phyloP scores from a whole-genome alignment of 768 basidiomycete species.

The Nidularia sp. region DNA sequence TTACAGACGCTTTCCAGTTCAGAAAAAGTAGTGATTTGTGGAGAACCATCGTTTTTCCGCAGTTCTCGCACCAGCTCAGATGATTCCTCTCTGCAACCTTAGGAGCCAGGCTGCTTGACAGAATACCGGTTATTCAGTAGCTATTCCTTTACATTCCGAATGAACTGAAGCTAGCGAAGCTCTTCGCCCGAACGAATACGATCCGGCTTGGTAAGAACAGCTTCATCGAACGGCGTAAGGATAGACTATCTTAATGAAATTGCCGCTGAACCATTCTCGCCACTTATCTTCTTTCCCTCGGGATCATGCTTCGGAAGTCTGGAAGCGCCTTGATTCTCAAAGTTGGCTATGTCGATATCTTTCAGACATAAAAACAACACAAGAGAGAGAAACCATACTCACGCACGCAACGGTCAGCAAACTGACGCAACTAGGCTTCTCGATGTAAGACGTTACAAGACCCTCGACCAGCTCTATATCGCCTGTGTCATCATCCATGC shows the following conservation, averaged over 20 bases:
- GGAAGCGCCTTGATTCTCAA: conserved; percentile 76
- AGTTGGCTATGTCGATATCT: conserved; percentile 49
- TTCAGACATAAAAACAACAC: neutral
- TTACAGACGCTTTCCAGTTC: conserved; percentile 46
- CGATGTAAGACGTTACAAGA: conserved; percentile 49
- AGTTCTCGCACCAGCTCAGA: conserved; percentile 58
- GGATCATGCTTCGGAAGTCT: conserved; percentile 64
- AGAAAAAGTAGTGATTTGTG: conserved; percentile 45
- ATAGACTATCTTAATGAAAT: neutral
- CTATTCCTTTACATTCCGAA: conserved; percentile 47
- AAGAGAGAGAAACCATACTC: conserved; percentile 8
- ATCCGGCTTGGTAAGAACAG: conserved; percentile 61
- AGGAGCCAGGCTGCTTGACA: conserved; percentile 51
- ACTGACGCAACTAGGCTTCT: conserved; percentile 48
- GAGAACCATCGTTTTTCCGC: conserved; percentile 57
- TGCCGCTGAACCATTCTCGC: conserved; percentile 28
- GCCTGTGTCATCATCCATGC: conserved; percentile 34
- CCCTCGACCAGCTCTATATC: conserved; percentile 55
- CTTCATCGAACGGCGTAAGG: conserved; percentile 22
- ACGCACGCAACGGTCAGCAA: conserved; percentile 52
- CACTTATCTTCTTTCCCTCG: conserved; percentile 64
- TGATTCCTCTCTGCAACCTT: conserved; percentile 41
- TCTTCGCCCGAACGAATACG: conserved; percentile 45
- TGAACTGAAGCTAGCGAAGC: conserved; percentile 49
- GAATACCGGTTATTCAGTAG: conserved; percentile 59